Evolutionary conservation across 2,329 filamentous ascomycete species (phyloP).

Genomic region (Aspergillus neotritici): DNA sequence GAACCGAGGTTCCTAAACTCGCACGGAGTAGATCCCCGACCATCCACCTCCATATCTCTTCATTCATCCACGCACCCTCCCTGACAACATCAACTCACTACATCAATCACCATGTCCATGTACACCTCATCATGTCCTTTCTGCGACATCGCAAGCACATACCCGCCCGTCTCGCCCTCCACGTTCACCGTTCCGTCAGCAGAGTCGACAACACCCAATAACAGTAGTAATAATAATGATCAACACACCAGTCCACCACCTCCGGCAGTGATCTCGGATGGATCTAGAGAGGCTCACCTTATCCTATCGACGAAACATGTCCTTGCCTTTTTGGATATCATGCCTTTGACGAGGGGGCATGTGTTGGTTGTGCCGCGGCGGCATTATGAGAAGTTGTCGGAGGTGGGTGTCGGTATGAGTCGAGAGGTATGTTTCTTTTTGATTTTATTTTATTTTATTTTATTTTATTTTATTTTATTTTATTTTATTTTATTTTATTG

Average conservation of each 20-base stretch:
- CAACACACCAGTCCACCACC: conserved; percentile 15
- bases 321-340: conserved; percentile 87
- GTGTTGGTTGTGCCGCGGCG: conserved; percentile 71
- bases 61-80: not conserved
- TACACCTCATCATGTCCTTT: conserved; percentile 47
- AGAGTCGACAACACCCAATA: conserved; percentile 7
- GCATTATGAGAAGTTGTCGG: conserved; percentile 73
- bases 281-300: conserved; percentile 41
- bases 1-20: no score
- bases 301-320: conserved; percentile 72
- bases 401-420: conserved; percentile 59
- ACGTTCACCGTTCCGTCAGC: conserved; percentile 15
- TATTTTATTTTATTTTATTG: not conserved
- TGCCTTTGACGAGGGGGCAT: conserved; percentile 79
- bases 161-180: conserved; percentile 36
- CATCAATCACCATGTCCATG: conserved; percentile 10
- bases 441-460: conserved; percentile 28
- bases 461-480: not conserved
- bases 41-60: not conserved
- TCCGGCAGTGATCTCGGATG: conserved; percentile 8
- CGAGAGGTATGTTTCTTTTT: conserved; percentile 53
- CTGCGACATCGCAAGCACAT: conserved; percentile 52
- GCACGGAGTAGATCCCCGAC: no score
- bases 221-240: no score
- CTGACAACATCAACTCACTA: not conserved